These are phyloP conservation scores for Candida neerlandica DNA, from an alignment of 1,139 yeast species.

Conservation along the genomic window DNA sequence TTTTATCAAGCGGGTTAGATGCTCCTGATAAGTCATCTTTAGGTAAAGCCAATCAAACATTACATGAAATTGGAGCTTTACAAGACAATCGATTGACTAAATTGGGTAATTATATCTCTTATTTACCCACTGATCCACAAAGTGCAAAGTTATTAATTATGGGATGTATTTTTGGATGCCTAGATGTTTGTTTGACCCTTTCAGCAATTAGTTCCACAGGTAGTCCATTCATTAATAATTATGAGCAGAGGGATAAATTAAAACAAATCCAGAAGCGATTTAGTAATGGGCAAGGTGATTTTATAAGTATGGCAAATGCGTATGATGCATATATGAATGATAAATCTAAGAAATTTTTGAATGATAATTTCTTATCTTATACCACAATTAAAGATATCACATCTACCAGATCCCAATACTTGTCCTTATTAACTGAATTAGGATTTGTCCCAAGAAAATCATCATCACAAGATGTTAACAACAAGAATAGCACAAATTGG, in stretches of 20 bases:
- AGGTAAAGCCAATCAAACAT: slow-evolving; percentile 59
- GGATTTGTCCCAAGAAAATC: slow-evolving; percentile 64
- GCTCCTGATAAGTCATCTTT: slow-evolving; percentile 70
- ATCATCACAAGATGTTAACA: slow-evolving; percentile 34
- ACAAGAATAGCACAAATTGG: slow-evolving; percentile 53
- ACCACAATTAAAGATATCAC: slow-evolving; percentile 69
- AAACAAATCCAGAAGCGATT: slow-evolving; percentile 50
- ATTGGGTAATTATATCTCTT: slow-evolving; percentile 78
- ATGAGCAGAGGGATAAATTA: slow-evolving; percentile 66
- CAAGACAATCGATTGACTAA: slow-evolving; percentile 60
- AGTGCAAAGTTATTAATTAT: slow-evolving; percentile 81
- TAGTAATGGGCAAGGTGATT: slow-evolving; percentile 59
- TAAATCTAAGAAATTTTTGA: slow-evolving; percentile 52
- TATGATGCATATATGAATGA: slow-evolving; percentile 53
- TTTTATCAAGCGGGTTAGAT: slow-evolving; percentile 76
- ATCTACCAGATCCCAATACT: slow-evolving; percentile 69
- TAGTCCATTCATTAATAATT: slow-evolving; percentile 65
- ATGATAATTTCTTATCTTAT: slow-evolving; percentile 64
- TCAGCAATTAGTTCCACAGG: slow-evolving; percentile 79
- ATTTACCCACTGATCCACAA: slow-evolving; percentile 82
- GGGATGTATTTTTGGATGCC: slow-evolving; percentile 81
- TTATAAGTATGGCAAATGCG: slow-evolving; percentile 63
- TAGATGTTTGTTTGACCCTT: slow-evolving; percentile 72
- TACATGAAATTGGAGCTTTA: slow-evolving; percentile 76
- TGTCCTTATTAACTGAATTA: slow-evolving; percentile 67